phyloP scores from a whole-genome alignment of 805 yeast genomes.

The Jamesozyma piceae region DNA sequence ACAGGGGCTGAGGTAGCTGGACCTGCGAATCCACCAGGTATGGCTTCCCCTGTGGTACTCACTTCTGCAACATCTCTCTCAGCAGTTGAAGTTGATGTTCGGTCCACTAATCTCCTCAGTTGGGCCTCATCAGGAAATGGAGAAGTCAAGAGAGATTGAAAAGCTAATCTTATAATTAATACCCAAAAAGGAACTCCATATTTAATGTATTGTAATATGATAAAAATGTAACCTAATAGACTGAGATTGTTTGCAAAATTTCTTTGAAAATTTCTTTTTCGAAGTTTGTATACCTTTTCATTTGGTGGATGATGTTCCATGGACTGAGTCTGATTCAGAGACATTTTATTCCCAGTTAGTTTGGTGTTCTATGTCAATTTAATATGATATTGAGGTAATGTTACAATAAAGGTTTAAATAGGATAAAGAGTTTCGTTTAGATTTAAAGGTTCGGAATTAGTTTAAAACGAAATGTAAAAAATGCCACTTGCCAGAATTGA shows the following conservation, averaged over 20 bases:
- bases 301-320: constrained; percentile 1
- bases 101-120: constrained; percentile 15
- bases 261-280: constrained; percentile 21
- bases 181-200: constrained; percentile 20
- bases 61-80: constrained; percentile 8
- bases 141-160: constrained; percentile 33
- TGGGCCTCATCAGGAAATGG: constrained; percentile 35
- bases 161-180: constrained; percentile 27
- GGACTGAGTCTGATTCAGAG: too few species aligned
- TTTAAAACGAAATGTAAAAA: too few species aligned
- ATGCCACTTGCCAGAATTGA: constrained; percentile 86
- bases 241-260: constrained; percentile 14
- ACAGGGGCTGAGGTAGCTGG: not conserved
- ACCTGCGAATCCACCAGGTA: constrained; percentile 20
- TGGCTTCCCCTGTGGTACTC: too few species aligned
- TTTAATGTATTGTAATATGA: constrained; percentile 22
- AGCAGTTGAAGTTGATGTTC: not conserved
- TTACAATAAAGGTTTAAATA: too few species aligned
- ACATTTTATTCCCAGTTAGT: too few species aligned
- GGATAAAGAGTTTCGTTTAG: too few species aligned
- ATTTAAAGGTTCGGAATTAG: too few species aligned
- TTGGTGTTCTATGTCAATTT: too few species aligned
- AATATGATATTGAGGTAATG: too few species aligned
- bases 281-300: constrained; percentile 14
- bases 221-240: constrained; percentile 18